These are phyloP conservation scores for Mortierella sp. DNA, from an alignment of 371 early-diverging fungal genomes.

Conservation along the genomic window DNA sequence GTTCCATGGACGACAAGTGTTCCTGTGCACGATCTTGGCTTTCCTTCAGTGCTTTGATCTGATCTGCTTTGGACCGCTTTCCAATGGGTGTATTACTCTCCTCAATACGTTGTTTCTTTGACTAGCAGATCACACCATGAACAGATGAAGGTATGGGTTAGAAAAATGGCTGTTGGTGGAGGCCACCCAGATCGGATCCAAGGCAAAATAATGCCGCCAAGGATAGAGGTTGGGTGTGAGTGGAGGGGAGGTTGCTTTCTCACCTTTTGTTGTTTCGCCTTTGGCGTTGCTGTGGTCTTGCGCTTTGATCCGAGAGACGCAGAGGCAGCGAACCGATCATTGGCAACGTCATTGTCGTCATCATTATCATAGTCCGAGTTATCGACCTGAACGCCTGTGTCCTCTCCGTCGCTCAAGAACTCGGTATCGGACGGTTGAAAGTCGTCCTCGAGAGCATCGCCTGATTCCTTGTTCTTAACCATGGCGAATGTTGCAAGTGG, in stretches of 20 bases:
- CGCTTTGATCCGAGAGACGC: conserved; percentile 51
- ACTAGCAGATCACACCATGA: not conserved
- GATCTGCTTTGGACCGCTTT: conserved; percentile 50
- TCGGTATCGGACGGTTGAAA: conserved; percentile 64
- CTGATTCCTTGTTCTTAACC: conserved; percentile 56
- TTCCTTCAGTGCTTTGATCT: conserved; percentile 60
- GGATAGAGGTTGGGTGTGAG: too few species aligned
- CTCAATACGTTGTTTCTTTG: conserved; percentile 32
- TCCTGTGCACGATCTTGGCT: conserved; percentile 63
- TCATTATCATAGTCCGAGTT: conserved; percentile 32
- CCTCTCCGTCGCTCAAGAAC: conserved; percentile 56
- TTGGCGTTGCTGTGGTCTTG: conserved; percentile 56
- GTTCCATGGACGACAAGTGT: conserved; percentile 60
- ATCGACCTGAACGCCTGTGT: conserved; percentile 21
- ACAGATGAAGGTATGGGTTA: not conserved
- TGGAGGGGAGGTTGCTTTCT: not conserved
- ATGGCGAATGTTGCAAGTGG: conserved; percentile 12
- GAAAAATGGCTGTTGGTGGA: not conserved
- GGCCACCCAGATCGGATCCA: too few species aligned
- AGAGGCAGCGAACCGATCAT: conserved; percentile 19
- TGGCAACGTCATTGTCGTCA: conserved; percentile 6
- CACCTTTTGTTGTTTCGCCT: conserved; percentile 64
- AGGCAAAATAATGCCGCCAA: too few species aligned
- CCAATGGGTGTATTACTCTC: conserved; percentile 60
- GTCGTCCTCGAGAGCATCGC: conserved; percentile 76